Evolutionary conservation across 495 filamentous ascomycete species (phyloP).

Genomic region (Thozetella sp.): DNA sequence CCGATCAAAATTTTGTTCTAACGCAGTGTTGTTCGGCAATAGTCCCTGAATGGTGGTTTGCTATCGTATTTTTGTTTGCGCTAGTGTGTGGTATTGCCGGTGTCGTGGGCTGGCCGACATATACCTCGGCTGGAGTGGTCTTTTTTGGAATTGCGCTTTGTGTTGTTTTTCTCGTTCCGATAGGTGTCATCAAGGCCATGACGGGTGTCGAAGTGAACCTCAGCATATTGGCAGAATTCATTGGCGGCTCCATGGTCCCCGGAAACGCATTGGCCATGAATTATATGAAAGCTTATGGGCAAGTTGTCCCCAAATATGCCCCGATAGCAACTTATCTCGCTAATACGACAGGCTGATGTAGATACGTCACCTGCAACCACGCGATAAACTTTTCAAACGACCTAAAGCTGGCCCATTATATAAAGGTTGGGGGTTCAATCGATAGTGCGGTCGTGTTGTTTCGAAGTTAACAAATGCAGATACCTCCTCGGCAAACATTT

Average conservation of each 20-base stretch:
- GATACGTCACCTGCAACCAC: slow-evolving; percentile 39
- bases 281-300: slow-evolving; percentile 43
- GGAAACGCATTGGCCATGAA: slow-evolving; percentile 45
- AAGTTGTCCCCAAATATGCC: neutral
- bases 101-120: slow-evolving; percentile 37
- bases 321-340: neutral
- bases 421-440: slow-evolving; percentile 16
- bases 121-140: slow-evolving; percentile 39
- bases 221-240: slow-evolving; percentile 46
- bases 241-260: slow-evolving; percentile 39
- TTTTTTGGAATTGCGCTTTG: slow-evolving; percentile 43
- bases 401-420: slow-evolving; percentile 45
- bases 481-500: slow-evolving; percentile 41
- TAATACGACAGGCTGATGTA: neutral
- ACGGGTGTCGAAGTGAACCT: slow-evolving; percentile 42
- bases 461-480: slow-evolving; percentile 19
- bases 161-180: slow-evolving; percentile 40
- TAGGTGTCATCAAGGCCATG: slow-evolving; percentile 43
- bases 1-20: neutral
- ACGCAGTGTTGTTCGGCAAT: neutral
- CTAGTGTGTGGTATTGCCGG: slow-evolving; percentile 34
- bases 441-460: neutral
- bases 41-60: slow-evolving; percentile 46
- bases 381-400: slow-evolving; percentile 37
- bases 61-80: slow-evolving; percentile 27